Evolutionary conservation across 805 yeast species (phyloP).

Genomic region (Metschnikowia reukaufii): DNA sequence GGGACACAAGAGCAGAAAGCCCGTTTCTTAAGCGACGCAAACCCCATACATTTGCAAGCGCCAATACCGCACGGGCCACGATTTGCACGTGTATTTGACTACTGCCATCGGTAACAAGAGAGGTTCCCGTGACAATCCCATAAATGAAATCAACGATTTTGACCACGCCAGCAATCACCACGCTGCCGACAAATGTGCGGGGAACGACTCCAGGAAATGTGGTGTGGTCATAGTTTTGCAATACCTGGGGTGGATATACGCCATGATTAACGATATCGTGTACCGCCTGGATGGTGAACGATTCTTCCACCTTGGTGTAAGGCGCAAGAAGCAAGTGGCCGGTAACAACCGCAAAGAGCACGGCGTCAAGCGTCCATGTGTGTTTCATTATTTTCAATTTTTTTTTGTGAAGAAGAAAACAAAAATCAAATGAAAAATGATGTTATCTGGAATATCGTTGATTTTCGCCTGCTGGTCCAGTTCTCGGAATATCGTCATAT

Average conservation of each 20-base stretch:
- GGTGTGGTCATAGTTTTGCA: constrained; percentile 65
- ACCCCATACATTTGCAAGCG: constrained; percentile 56
- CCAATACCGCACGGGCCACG: constrained; percentile 59
- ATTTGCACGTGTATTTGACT: constrained; percentile 51
- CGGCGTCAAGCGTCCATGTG: constrained; percentile 17
- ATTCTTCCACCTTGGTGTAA: constrained; percentile 90
- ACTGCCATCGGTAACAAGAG: constrained; percentile 14
- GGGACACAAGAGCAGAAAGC: constrained; percentile 22
- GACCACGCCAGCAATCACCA: constrained; percentile 49
- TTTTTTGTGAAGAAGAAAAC: neutral
- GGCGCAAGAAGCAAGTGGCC: constrained; percentile 63
- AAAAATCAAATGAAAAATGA: neutral
- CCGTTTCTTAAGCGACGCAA: constrained; percentile 51
- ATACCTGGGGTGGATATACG: constrained; percentile 28
- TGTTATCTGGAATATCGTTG: no score
- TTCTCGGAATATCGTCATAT: no score
- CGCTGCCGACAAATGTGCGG: constrained; percentile 75
- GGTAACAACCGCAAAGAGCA: constrained; percentile 47
- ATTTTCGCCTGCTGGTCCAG: no score
- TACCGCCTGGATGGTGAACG: constrained; percentile 86
- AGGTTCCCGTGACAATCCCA: constrained; percentile 13
- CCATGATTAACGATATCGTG: constrained; percentile 79
- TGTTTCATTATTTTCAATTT: no score
- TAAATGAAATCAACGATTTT: constrained; percentile 31
- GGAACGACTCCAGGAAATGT: constrained; percentile 89